These are phyloP conservation scores for Torrubiella hemipterigena DNA, from an alignment of 2,329 filamentous ascomycete species.

Conservation along the genomic window DNA sequence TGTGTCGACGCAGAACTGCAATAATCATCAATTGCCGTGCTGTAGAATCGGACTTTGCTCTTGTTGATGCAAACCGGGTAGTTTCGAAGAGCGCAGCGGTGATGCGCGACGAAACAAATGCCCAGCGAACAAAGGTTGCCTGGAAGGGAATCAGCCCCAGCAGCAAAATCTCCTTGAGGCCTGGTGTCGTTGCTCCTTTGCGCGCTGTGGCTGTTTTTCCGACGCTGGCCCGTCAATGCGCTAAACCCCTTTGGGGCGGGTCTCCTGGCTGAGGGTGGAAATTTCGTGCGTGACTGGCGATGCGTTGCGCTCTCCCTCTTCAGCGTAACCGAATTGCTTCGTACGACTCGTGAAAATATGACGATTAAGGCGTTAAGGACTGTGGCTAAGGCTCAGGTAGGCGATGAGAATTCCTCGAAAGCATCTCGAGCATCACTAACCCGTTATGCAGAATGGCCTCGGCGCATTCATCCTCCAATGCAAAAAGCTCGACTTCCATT, in stretches of 20 bases:
- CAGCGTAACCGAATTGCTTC: background rate
- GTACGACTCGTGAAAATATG: conserved; percentile 27
- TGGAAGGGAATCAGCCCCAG: background rate
- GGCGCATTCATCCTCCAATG: conserved; percentile 96
- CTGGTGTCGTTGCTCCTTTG: background rate
- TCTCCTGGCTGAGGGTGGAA: conserved; percentile 9
- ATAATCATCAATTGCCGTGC: too few species aligned
- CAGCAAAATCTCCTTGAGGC: background rate
- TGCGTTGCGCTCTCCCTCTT: too few species aligned
- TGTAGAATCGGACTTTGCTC: too few species aligned
- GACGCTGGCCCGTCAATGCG: conserved; percentile 5
- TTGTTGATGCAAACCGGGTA: background rate
- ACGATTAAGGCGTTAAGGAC: conserved; percentile 41
- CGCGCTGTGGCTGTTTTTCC: conserved; percentile 2
- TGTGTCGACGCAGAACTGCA: conserved; percentile 14
- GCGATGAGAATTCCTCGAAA: too few species aligned
- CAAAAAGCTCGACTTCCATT: conserved; percentile 90
- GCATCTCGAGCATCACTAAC: too few species aligned
- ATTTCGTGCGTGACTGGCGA: conserved; percentile 9
- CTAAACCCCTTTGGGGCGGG: conserved; percentile 5
- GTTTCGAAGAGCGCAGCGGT: background rate
- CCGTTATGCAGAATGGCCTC: conserved; percentile 65
- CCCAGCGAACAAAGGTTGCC: conserved; percentile 1
- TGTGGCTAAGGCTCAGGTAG: conserved; percentile 42
- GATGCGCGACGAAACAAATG: background rate